Evolutionary conservation across 108 stramenopile species (phyloP).

Genomic region (Stephanodiscus minutulus): DNA sequence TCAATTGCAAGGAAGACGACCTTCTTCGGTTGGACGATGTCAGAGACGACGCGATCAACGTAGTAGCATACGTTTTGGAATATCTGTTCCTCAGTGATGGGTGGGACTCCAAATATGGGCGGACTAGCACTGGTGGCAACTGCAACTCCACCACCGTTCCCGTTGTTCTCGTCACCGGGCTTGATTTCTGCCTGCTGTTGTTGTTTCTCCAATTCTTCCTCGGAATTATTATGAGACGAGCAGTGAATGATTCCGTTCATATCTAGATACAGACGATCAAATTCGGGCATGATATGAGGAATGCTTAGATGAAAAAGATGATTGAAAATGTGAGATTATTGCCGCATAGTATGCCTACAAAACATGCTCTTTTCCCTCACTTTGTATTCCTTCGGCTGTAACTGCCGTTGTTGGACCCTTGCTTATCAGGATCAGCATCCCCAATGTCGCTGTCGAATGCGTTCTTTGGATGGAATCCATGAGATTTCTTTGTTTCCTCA

Average conservation of each 20-base stretch:
- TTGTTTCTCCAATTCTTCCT: conserved; percentile 55
- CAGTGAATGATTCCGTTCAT: conserved; percentile 99
- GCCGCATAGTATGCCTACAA: not conserved
- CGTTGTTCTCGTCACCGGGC: conserved; percentile 3
- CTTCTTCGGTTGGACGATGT: conserved; percentile 88
- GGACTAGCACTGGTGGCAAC: conserved; percentile 11
- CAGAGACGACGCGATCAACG: conserved; percentile 88
- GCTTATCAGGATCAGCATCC: not conserved
- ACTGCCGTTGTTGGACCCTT: conserved; percentile 3
- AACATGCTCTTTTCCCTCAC: not conserved
- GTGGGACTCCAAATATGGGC: conserved; percentile 3
- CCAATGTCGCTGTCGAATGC: not conserved
- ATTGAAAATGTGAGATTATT: not conserved
- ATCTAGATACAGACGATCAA: conserved; percentile 96
- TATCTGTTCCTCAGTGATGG: conserved; percentile 70
- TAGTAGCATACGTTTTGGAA: conserved; percentile 85
- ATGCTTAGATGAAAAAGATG: not conserved
- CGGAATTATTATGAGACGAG: conserved; percentile 91
- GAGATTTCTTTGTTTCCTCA: conserved; percentile 53
- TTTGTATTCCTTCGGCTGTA: conserved; percentile 35
- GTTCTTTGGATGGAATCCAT: conserved; percentile 33
- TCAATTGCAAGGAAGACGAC: conserved; percentile 96
- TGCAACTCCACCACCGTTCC: conserved; percentile 16
- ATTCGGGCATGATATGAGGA: conserved; percentile 76
- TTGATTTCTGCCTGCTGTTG: conserved; percentile 12